phyloP scores from a whole-genome alignment of 768 basidiomycete species.

The Boletus insuetus region DNA sequence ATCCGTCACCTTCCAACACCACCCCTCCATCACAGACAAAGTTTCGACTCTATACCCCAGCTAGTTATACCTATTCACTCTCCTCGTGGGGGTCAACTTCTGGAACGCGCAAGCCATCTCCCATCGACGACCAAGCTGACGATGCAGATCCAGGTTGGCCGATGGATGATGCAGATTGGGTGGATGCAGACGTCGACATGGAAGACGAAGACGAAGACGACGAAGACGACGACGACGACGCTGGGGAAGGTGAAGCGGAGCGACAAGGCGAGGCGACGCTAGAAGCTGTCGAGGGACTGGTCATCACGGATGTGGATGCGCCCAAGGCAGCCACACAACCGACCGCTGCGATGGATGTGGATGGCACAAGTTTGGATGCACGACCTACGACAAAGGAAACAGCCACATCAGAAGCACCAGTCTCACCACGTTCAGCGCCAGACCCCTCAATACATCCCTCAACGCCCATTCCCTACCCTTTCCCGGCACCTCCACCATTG shows the following conservation, averaged over 20 bases:
- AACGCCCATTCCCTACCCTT: conserved; percentile 1
- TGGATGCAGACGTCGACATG: conserved; percentile 29
- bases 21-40: conserved; percentile 17
- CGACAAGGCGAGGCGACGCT: conserved; percentile 15
- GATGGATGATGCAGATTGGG: conserved; percentile 26
- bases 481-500: conserved; percentile 4
- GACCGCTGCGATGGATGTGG: conserved; percentile 3
- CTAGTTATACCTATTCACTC: conserved; percentile 31
- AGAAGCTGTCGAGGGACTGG: conserved; percentile 14
- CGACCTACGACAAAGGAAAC: background rate
- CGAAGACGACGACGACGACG: conserved; percentile 30
- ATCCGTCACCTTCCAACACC: background rate
- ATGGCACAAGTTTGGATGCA: background rate
- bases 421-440: background rate
- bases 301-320: conserved; percentile 1
- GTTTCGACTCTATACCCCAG: conserved; percentile 33
- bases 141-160: conserved; percentile 18
- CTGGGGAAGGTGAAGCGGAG: conserved; percentile 5
- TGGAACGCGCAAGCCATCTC: conserved; percentile 10
- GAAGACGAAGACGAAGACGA: conserved; percentile 34
- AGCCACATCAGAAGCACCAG: background rate
- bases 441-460: conserved; percentile 2
- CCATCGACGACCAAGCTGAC: conserved; percentile 18
- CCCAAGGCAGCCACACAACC: background rate
- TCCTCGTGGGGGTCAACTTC: conserved; percentile 18